Evolutionary conservation across 768 basidiomycete species (phyloP), one percentile per base, ranked within the genome.

Genomic region (Trametes elegans): DNA sequence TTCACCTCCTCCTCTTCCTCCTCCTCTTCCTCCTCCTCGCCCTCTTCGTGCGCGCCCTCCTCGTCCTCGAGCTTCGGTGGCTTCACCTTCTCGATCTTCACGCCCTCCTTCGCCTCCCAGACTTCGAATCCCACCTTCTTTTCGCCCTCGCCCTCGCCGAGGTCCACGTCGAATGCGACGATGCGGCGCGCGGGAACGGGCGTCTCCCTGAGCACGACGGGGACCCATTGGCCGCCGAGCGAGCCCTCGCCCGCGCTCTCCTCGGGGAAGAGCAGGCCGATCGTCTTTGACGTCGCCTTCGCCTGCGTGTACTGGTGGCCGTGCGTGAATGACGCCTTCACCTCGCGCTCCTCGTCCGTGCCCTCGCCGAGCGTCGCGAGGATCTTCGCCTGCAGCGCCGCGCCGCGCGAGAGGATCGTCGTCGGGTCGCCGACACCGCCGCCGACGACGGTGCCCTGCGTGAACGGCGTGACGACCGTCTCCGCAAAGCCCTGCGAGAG

Each of bases 341-440:
- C 64, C 55, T 83, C 81, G 38, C 72, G 73, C 36, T 80, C 79
- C 35, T 75, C 76, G 39, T 74, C 73, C 3, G 67, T 63, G 48
- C 55, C 55, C 51, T 72, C 68, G 3, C 73, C 71, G 27, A 88
- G 71, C 10, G 68, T 65, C 1, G 78, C 70, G 32, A 92, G 73
- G 32, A 90, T 66, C 41, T 80, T 79, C 2, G 87, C 90, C 66
- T 92, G 90, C 35, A 85, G 64, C 3, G 87, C 90, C 53, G 83
- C 85, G n/a, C 90, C 90, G 9, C 87, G 74, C 1, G 88, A 84
- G 0, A 93, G 74, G 43, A 91, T 76, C 9, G 88, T 85, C 0
- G 87, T 90, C 0, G 90, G 89, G 67, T 91, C 88, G 13, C 87
- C 88, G 2, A 80, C 70, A 18, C 87, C 87, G 0, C 87, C 88